phyloP scores from a whole-genome alignment of 345 rosid species.

The Passiflora organensis region DNA sequence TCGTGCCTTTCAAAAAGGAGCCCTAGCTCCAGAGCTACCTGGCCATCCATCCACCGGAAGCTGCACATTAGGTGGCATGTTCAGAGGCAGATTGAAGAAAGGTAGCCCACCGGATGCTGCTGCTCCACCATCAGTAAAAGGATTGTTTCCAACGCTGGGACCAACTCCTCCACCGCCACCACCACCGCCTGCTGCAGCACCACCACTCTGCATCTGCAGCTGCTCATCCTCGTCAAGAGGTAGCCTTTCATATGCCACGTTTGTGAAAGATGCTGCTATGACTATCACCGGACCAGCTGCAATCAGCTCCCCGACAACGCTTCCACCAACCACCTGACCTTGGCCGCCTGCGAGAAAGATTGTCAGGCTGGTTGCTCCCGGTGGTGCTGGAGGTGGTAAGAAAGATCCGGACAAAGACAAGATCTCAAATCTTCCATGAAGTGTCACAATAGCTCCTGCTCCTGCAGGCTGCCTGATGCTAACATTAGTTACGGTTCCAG shows the following conservation, averaged over 20 bases:
- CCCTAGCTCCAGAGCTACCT: conserved; percentile 57
- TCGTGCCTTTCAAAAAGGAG: conserved; percentile 44
- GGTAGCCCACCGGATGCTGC: conserved; percentile 60
- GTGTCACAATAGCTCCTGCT: conserved; percentile 65
- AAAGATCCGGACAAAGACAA: conserved; percentile 85
- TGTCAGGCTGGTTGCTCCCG: conserved; percentile 86
- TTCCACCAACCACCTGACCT: conserved; percentile 94
- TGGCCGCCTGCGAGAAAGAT: conserved; percentile 81
- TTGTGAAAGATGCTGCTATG: conserved; percentile 84
- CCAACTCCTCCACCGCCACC: conserved; percentile 25
- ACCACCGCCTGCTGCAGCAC: conserved; percentile 32
- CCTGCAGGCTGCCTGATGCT: conserved; percentile 86
- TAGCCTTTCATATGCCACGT: conserved; percentile 88
- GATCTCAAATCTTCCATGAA: conserved; percentile 92
- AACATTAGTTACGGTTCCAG: conserved; percentile 87
- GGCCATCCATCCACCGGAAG: conserved; percentile 81
- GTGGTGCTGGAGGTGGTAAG: conserved; percentile 95
- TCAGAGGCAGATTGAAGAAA: conserved; percentile 78
- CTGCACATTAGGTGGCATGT: conserved; percentile 61
- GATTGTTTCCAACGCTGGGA: conserved; percentile 20
- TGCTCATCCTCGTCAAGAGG: conserved; percentile 89
- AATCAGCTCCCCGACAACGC: conserved; percentile 83
- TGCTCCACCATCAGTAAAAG: conserved; percentile 40
- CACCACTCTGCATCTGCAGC: conserved; percentile 51
- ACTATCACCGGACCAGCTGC: conserved; percentile 95